Conservation (phyloP, 352 stramenopile genomes). For the Pythium diclinum region DNA sequence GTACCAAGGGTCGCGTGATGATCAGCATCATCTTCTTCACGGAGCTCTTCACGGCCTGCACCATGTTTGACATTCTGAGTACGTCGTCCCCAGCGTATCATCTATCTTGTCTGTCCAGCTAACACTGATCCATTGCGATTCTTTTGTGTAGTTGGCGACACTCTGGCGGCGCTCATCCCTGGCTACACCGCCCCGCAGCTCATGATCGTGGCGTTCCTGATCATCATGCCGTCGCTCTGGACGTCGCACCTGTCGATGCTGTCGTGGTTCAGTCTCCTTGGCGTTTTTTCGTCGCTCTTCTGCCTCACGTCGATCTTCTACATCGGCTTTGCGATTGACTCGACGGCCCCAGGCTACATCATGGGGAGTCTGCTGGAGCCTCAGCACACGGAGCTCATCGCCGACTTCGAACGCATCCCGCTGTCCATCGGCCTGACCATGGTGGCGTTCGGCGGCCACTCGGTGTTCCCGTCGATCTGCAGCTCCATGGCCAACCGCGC, state of each 20-base stretch:
- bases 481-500: constrained; percentile 66
- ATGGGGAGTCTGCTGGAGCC: constrained; percentile 59
- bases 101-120: neutral
- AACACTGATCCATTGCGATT: constrained; percentile 2
- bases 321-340: constrained; percentile 63
- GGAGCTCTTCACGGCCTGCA: constrained; percentile 76
- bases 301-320: constrained; percentile 77
- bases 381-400: constrained; percentile 60
- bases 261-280: constrained; percentile 82
- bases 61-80: constrained; percentile 83
- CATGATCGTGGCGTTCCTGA: constrained; percentile 61
- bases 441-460: constrained; percentile 86
- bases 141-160: constrained; percentile 59
- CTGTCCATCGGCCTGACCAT: constrained; percentile 82
- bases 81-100: constrained; percentile 16
- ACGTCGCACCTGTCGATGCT: constrained; percentile 79
- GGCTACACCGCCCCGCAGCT: constrained; percentile 54
- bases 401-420: constrained; percentile 62
- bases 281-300: constrained; percentile 81
- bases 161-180: constrained; percentile 66
- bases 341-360: constrained; percentile 32
- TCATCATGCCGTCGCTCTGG: constrained; percentile 80
- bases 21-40: constrained; percentile 81
- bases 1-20: constrained; percentile 58
- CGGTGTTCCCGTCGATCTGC: constrained; percentile 89